Base-by-base conservation (phyloP, 345 rosid species). In the Sisymbrium altissimum region DNA sequence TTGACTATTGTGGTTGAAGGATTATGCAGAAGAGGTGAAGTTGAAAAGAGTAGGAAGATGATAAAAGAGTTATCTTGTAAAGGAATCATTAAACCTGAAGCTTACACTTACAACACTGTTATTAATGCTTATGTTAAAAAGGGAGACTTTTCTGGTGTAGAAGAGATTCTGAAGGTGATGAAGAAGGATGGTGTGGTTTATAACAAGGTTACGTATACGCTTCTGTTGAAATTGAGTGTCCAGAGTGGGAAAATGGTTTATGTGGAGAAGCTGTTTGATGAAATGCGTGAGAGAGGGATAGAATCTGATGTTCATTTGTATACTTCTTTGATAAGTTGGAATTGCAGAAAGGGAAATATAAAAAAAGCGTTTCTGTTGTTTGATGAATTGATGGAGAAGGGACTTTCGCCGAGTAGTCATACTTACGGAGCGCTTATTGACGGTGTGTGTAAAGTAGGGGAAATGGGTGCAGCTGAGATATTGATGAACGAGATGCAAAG, bases 401-500 rank as follows among this genome's bases (percentile, higher is more conserved):
- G 96, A 6, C 67, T 89, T 67, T 81, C 78, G 55, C 84, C 96
- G 1, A 91, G 58, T 80, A 66, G 82, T 73, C 80, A 84, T 63
- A 87, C 93, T 57, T 93, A 88, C 12, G 96, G 96, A 55, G 87
- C 86, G 53, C 72, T 93, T 70, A 83, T 93, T 1, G 77, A 84
- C 64, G 96, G 98, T n/a, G 81, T 89, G 36, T 93, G 96, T 84
- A 88, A 84, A 81, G 80, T 76, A 5, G 93, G 97, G 53, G 85
- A 79, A 72, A 81, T 91, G 94, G 87, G 81, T 63, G 97, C 92
- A 29, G 97, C 91, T 55, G 86, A 81, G 54, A 81, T 85, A 44
- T 73, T 88, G 81, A 72, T 89, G 29, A 79, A 77, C n/a, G 94
- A 88, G 63, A 91, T 89, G 98, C 92, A 88, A 74, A 81, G 84